Conservation (phyloP, 352 stramenopile species). For the Phytopythium delawarense region DNA sequence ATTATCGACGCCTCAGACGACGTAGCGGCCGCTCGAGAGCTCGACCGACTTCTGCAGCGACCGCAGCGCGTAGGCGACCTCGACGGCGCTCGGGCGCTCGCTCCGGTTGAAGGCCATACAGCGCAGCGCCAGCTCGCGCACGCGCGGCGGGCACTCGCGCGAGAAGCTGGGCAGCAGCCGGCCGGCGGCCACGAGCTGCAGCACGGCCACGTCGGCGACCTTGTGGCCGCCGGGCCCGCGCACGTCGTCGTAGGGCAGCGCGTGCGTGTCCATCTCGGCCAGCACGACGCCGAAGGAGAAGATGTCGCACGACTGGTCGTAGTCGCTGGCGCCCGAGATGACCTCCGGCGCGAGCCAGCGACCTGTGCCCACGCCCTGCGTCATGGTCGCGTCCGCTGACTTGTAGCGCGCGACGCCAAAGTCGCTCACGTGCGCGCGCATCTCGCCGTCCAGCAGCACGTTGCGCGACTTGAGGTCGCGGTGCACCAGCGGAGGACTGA, state of each 20-base stretch:
- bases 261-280: constrained; percentile 58
- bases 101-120: constrained; percentile 35
- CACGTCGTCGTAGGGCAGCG: constrained; percentile 44
- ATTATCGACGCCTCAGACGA: not conserved
- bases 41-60: constrained; percentile 29
- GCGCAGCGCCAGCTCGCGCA: constrained; percentile 30
- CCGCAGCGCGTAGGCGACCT: constrained; percentile 45
- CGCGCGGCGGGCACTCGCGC: constrained; percentile 27
- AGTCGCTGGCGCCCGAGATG: constrained; percentile 37
- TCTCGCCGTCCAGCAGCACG: constrained; percentile 31
- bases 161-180: constrained; percentile 37
- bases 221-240: constrained; percentile 19
- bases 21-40: constrained; percentile 11
- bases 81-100: constrained; percentile 39
- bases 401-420: constrained; percentile 38
- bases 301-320: constrained; percentile 46
- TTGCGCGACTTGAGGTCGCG: constrained; percentile 59
- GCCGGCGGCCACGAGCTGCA: constrained; percentile 49
- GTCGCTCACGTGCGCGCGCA: constrained; percentile 38
- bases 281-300: constrained; percentile 49
- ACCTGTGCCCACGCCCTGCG: constrained; percentile 35
- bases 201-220: constrained; percentile 38
- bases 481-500: constrained; percentile 50
- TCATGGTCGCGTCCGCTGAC: constrained; percentile 48
- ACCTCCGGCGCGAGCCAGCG: constrained; percentile 57